Conservation (phyloP, 2,329 filamentous ascomycete species). For the Epichloe hybrida region DNA sequence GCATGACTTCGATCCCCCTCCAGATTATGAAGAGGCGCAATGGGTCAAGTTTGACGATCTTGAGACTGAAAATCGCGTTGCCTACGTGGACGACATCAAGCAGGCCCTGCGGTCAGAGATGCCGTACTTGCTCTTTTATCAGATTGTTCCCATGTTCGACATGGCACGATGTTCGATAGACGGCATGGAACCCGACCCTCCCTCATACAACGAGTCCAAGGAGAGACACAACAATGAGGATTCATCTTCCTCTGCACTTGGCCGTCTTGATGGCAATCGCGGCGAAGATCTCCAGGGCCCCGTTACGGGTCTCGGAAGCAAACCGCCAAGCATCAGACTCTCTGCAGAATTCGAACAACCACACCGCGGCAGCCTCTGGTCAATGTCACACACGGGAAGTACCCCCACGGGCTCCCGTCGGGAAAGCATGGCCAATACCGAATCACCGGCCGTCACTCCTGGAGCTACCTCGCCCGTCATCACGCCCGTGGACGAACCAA, state of each 20-base stretch:
- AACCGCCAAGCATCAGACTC: constrained; percentile 38
- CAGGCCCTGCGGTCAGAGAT: constrained; percentile 71
- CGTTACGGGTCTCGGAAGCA: constrained; percentile 16
- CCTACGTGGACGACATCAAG: constrained; percentile 63
- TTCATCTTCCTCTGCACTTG: constrained; percentile 3
- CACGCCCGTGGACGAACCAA: constrained; percentile 39
- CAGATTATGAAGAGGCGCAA: constrained; percentile 55
- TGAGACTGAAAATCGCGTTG: constrained; percentile 51
- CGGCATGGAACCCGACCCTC: constrained; percentile 35
- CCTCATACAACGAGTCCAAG: constrained; percentile 43
- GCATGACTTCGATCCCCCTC: constrained; percentile 42
- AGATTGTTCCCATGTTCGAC: constrained; percentile 77
- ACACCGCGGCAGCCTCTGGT: constrained; percentile 33
- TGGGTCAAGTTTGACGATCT: constrained; percentile 95
- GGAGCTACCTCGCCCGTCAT: constrained; percentile 23
- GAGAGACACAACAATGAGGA: constrained; percentile 17
- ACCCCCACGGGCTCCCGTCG: constrained; percentile 28
- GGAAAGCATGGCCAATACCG: constrained; percentile 36
- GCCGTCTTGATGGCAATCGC: constrained; percentile 3
- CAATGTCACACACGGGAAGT: constrained; percentile 21
- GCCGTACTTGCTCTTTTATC: constrained; percentile 90
- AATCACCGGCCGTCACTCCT: constrained; percentile 27
- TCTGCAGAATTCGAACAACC: constrained; percentile 40
- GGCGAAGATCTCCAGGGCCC: constrained; percentile 14
- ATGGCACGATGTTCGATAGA: constrained; percentile 37